Base-by-base conservation (phyloP, 139 green algal species). In the Micromonas pusilla region DNA sequence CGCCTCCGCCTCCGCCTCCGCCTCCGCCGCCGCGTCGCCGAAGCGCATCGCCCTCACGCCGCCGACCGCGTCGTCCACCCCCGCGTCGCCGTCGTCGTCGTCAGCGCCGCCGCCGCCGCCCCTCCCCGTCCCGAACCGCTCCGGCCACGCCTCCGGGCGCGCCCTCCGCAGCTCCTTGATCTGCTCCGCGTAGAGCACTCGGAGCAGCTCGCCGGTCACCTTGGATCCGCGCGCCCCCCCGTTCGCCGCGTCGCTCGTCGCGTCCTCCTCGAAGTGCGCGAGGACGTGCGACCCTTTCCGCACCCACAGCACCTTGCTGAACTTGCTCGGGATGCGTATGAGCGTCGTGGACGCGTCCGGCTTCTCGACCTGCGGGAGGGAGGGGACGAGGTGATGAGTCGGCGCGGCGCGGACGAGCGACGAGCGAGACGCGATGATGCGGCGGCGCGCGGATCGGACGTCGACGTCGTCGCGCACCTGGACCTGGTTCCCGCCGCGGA, bases 301-400 rank as follows among this genome's bases (percentile, higher is more conserved):
- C 28, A 78, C 36, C 52, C 30, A 70, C 32, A 52, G 19, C 23
- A 78, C 25, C 19, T 78, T 70, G 19, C 19, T 52, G 38, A 78
- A 78, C 16, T 68, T 68, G 26, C 3, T 30, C 3, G 72, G 72
- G n/a, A 78, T 62, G 2, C 72, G 72, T n/a, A 78, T 30, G 6
- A 78, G 2, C 54, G 72, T 52, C 3, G 26, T 2, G 31, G 45
- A 3, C 0, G 4, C 72, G 52, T 52, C 52, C 38, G 68, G 30
- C 30, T 62, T 75, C 38, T 70, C 63, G 63, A 36, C 63, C 63
- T 70, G 45, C 45, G 45, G 9, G 45, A 23, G 9, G 45, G 9
- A 16, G 45, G 45, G 9, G 45, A 16, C 9, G 45, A 57, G 9
- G 9, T 16, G 45, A 57, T 9, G 16, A 9, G 45, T 57, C 9